Base-by-base conservation (phyloP, 2,329 filamentous ascomycete genomes). In the Sordariomycetes sp. region DNA sequence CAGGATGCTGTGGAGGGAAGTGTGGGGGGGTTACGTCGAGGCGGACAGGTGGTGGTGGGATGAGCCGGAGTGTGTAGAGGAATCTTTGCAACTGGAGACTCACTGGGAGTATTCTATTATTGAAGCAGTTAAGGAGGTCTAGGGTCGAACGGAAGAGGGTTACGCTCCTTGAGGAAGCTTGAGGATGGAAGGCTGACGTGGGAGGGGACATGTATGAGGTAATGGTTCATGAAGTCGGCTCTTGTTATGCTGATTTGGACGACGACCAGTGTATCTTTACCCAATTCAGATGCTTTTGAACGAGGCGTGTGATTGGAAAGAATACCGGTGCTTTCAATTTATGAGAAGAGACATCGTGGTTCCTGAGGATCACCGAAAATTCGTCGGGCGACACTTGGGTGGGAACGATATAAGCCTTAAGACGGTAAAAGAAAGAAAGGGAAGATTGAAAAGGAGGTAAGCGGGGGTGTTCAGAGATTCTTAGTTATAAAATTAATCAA, bases 11-110 rank as follows among this genome's bases (percentile, higher is more conserved):
- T 85, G 82, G 82, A 73, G 74, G 62, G 77, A 84, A 62, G 74
- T 81, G 13, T 85, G 81, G 82, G 81, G 81, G 0, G 63, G 65
- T 2, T 76, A 73, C 59, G 74, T 82, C 10, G 73, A 70, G 2
- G 73, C 72, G 0, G 66, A 73, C 7, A 69, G 65, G 51, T 84
- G 80, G 80, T 85, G 82, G 82, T 85, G 81, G 81, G 79, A 85
- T 50, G 76, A 83, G 35, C 66, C 70, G 13, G 72, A 67, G 1
- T 80, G 79, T 58, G 67, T 81, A 2, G 71, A 76, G 48, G 81
- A 85, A 65, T 85, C 81, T 59, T 64, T 74, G 17, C 67, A 74
- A 57, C 64, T 77, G 60, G 74, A 74, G 4, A 85, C 81, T 0
- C 72, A 73, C 57, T 85, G 80, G 79, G 77, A 83, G 61, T 84